These are phyloP conservation scores for Conticribra weissflogii DNA, from an alignment of 108 stramenopile species.

Conservation along the genomic window DNA sequence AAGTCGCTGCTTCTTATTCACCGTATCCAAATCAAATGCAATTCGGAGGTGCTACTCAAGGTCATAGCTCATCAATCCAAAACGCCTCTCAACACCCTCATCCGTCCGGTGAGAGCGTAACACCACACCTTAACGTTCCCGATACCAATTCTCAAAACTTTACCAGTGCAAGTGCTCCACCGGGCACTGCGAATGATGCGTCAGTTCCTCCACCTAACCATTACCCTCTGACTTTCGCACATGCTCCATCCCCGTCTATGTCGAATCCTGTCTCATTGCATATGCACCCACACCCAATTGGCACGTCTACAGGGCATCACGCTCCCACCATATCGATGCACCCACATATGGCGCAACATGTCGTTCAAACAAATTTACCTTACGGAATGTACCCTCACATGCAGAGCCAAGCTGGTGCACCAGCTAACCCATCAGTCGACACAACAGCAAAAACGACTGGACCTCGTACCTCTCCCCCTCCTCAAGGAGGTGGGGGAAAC, in stretches of 20 bases:
- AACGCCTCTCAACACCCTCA: too few relatives aligned
- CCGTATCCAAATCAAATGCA: neutral
- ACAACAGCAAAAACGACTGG: slow-evolving; percentile 5
- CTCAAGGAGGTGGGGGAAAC: slow-evolving; percentile 50
- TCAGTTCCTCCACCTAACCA: too few relatives aligned
- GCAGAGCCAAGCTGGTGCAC: neutral
- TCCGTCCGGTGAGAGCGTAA: too few relatives aligned
- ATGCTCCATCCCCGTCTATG: too few relatives aligned
- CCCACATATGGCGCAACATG: neutral
- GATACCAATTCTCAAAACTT: neutral
- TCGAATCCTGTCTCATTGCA: too few relatives aligned
- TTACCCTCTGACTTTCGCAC: too few relatives aligned
- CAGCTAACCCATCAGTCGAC: neutral
- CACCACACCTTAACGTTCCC: neutral
- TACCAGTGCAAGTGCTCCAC: too few relatives aligned
- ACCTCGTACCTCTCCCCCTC: slow-evolving; percentile 14
- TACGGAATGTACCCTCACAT: neutral
- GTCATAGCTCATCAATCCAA: neutral
- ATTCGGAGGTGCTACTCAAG: neutral
- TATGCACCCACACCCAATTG: too few relatives aligned
- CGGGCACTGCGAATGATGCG: too few relatives aligned
- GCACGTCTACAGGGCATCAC: neutral
- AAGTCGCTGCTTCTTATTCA: neutral
- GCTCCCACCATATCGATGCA: neutral
- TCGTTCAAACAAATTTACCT: neutral